Evolutionary conservation across 805 yeast species (phyloP), one percentile per base, ranked within the genome.

Genomic region (Sugiyamaella marilandica): DNA sequence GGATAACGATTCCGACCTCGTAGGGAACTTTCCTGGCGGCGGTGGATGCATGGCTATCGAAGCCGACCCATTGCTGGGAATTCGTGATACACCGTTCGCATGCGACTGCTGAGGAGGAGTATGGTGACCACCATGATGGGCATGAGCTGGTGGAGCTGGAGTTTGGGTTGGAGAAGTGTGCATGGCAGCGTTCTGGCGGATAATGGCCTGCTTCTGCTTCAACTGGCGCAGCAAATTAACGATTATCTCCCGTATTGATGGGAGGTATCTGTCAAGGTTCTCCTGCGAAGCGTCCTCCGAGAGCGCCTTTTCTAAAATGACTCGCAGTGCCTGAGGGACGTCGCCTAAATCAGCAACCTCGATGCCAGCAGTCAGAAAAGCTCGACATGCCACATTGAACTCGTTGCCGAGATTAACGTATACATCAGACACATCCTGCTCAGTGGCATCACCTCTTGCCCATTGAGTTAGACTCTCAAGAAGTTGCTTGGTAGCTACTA

Each of bases 381-480:
- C 87, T 55, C 88, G 78, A 19, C 91, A 82, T 0, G 95, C 87
- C 2, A 87, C 81, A 60, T 92, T 83, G 74, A 90, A 94, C 68
- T 92, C 97, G 64, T 91, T 94, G 0, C 99, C 99, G 29, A 94
- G 77, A 58, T 82, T 84, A 13, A 94, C 99, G 66, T 89, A 94
- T 2, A 90, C 86, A 62, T 90, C 88, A 1, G 96, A 88, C 2
- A 94, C 97, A 57, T 81, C 87, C 52, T 80, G 80, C 45, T 91
- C 98, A 21, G 84, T 77, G 5, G 88, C 90, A n/a, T 79, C 76
- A 19, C 80, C 81, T 55, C 81, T 76, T 0, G 98, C 91, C 99
- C 99, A 94, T 55, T 82, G 87, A 0, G 95, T 88, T 49, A 94
- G 72, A 14, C 87, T 78, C 62, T 88, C 96, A n/a, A 94, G 73